Percentiles rank a stretch among this genome's conserved stretches.
phyloP scores from a whole-genome alignment of 306 rosid species.

The Vigna mungo region DNA sequence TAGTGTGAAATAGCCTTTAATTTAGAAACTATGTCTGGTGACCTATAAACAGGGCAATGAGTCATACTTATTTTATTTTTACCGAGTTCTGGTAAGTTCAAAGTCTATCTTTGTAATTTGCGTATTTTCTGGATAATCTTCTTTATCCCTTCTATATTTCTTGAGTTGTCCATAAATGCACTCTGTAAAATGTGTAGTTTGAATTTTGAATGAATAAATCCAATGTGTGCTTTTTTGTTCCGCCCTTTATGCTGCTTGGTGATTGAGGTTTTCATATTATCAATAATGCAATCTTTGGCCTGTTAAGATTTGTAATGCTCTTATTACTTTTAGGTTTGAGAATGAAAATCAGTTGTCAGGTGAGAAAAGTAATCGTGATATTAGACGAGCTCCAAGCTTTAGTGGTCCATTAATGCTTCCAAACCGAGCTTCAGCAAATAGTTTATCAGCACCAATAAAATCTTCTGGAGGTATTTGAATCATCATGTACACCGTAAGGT shows the following conservation, averaged over 20 bases:
- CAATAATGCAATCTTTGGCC: not conserved
- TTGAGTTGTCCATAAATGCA: conserved; percentile 15
- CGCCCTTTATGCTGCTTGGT: conserved; percentile 31
- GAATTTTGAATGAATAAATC: conserved; percentile 37
- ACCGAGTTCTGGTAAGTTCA: conserved; percentile 11
- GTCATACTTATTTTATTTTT: not conserved
- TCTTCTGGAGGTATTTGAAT: conserved; percentile 88
- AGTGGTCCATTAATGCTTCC: conserved; percentile 99
- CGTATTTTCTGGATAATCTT: conserved; percentile 1
- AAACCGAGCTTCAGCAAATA: conserved; percentile 97
- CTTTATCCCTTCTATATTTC: conserved; percentile 30
- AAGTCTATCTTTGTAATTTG: conserved; percentile 8
- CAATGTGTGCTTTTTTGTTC: conserved; percentile 4
- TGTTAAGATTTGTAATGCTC: conserved; percentile 32
- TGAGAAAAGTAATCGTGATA: conserved; percentile 68
- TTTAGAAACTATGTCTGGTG: conserved; percentile 5
- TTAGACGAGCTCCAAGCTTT: conserved; percentile 83
- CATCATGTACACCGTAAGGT: conserved; percentile 24
- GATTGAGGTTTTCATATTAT: conserved; percentile 35
- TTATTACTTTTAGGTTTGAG: conserved; percentile 68
- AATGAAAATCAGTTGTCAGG: conserved; percentile 58
- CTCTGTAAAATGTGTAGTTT: conserved; percentile 7
- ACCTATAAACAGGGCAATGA: conserved; percentile 21
- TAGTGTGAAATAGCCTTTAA: not conserved
- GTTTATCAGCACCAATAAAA: conserved; percentile 98